Conservation (phyloP, 2,329 filamentous ascomycete genomes). For the Pseudogymnoascus sp. region DNA sequence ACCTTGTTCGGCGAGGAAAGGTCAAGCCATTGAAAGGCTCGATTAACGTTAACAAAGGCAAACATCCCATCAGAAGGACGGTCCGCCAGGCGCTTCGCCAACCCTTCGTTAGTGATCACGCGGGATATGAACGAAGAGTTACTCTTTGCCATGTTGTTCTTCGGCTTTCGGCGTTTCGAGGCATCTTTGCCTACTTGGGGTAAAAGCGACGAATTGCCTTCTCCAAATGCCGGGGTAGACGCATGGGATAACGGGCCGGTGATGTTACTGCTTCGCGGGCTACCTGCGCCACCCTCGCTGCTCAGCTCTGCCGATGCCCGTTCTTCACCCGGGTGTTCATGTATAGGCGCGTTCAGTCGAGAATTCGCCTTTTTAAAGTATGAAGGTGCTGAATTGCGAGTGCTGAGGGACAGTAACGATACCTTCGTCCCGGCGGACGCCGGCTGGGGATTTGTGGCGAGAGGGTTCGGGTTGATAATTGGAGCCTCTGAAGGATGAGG, state of each 20-base stretch:
- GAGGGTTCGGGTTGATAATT: constrained; percentile 77
- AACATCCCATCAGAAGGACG: constrained; percentile 72
- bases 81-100: constrained; percentile 73
- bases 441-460: constrained; percentile 78
- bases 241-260: constrained; percentile 15
- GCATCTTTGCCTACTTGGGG: constrained; percentile 59
- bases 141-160: constrained; percentile 97
- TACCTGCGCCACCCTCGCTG: constrained; percentile 48
- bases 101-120: constrained; percentile 79
- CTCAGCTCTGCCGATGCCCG: constrained; percentile 53
- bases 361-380: constrained; percentile 48
- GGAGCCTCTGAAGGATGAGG: constrained; percentile 92
- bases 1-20: constrained; percentile 67
- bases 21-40: constrained; percentile 94
- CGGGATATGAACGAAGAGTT: constrained; percentile 98
- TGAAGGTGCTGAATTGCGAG: constrained; percentile 36
- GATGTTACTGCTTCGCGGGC: constrained; percentile 42
- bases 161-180: constrained; percentile 82
- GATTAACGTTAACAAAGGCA: constrained; percentile 91
- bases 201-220: constrained; percentile 70
- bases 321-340: constrained; percentile 54
- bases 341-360: constrained; percentile 44
- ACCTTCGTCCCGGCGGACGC: constrained; percentile 78
- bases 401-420: constrained; percentile 52
- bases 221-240: constrained; percentile 66